These are phyloP conservation scores for Thalassiosira hispida DNA, from an alignment of 352 stramenopile genomes.

Conservation along the genomic window DNA sequence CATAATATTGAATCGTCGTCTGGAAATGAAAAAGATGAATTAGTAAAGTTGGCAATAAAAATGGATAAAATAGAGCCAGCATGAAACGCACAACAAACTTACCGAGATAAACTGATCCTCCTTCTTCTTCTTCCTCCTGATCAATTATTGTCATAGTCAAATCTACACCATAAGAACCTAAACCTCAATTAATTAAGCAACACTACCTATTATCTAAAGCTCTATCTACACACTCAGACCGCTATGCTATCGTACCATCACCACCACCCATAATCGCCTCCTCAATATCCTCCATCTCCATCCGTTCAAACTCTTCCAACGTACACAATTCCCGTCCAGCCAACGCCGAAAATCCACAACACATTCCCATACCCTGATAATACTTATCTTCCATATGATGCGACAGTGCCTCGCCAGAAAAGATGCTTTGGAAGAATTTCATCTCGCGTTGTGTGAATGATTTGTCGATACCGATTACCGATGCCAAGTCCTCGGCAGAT, in stretches of 20 bases:
- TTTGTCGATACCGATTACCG: slow-evolving; percentile 71
- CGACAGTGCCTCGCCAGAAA: slow-evolving; percentile 60
- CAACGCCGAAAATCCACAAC: slow-evolving; percentile 62
- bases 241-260: background rate
- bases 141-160: too few species aligned
- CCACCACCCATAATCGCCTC: slow-evolving; percentile 10
- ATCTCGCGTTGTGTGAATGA: slow-evolving; percentile 67
- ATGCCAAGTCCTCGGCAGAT: slow-evolving; percentile 61
- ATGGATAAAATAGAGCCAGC: too few species aligned
- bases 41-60: too few species aligned
- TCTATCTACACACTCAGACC: background rate
- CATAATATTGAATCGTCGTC: too few species aligned
- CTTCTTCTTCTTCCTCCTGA: too few species aligned
- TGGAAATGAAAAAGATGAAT: too few species aligned
- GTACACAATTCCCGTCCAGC: slow-evolving; percentile 61
- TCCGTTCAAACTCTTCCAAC: slow-evolving; percentile 28
- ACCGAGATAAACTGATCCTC: too few species aligned
- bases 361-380: slow-evolving; percentile 67
- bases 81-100: too few species aligned
- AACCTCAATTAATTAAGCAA: too few species aligned
- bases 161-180: too few species aligned
- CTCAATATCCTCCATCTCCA: slow-evolving; percentile 25
- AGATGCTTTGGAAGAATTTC: slow-evolving; percentile 69
- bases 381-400: slow-evolving; percentile 78
- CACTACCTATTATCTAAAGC: too few species aligned